Percentiles rank a stretch among this genome's conserved stretches.
These are phyloP conservation scores for Hsuehochloa calcarea DNA, from an alignment of 176 grass and related monocot genomes.

Conservation along the genomic window DNA sequence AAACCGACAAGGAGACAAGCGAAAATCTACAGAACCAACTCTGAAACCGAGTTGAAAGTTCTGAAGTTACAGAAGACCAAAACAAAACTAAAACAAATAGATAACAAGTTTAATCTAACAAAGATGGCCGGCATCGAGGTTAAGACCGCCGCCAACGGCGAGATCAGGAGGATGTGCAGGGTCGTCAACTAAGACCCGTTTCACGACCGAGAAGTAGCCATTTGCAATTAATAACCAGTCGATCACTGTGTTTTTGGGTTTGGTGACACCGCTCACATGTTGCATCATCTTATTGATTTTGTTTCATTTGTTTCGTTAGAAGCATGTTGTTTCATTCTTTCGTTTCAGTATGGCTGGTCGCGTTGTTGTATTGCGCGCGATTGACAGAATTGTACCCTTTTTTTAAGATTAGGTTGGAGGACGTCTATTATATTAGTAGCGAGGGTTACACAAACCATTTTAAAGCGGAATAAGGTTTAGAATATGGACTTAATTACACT, in stretches of 20 bases:
- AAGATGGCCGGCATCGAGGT: conserved; percentile 33
- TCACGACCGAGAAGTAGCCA: not conserved
- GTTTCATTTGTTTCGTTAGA: not conserved
- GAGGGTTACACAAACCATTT: too few relatives aligned
- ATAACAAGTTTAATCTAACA: too few relatives aligned
- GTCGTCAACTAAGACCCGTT: conserved; percentile 26
- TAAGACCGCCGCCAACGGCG: conserved; percentile 34
- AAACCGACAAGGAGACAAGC: too few relatives aligned
- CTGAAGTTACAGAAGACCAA: too few relatives aligned
- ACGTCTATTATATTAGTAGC: too few relatives aligned
- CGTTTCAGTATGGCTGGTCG: not conserved
- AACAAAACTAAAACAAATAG: too few relatives aligned
- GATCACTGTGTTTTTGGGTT: not conserved
- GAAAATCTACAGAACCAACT: too few relatives aligned
- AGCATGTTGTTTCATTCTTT: not conserved
- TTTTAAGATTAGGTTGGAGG: too few relatives aligned
- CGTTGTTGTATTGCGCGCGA: not conserved
- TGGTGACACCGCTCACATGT: not conserved
- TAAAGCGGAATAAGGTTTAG: too few relatives aligned
- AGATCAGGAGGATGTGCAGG: conserved; percentile 37
- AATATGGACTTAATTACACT: too few relatives aligned
- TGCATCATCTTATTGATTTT: not conserved
- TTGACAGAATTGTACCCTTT: not conserved
- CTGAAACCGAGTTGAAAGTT: too few relatives aligned
- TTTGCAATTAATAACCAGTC: not conserved